Evolutionary conservation across 495 filamentous ascomycete genomes (phyloP), one percentile per base, ranked within the genome.

Genomic region (Pseudotulostoma volvatum): DNA sequence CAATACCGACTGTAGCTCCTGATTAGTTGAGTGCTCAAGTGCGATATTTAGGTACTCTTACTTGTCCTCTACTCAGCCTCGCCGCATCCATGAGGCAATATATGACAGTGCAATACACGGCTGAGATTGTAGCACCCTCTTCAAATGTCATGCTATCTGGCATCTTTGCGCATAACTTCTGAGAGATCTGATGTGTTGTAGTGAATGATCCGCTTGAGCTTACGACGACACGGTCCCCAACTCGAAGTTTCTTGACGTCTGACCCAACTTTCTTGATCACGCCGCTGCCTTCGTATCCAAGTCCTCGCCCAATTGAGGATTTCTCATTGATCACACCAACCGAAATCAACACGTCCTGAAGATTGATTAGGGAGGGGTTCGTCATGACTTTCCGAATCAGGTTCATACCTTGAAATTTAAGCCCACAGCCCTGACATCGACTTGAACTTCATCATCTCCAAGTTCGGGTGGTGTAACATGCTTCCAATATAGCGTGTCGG

Each of bases 171-270:
- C 56, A 53, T 30, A 35, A 46, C 20, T 36, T 41, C 25, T 36
- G 50, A 18, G 42, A 36, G 9, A 49, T 21, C 8, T 40, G 31
- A 2, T 46, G 16, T 7, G 31, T 35, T 4, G 56, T 59, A 0
- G 38, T 56, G 34, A 63, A 62, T 2, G 38, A 41, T n/a, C 60
- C 55, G 7, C 45, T 44, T 4, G 46, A 47, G 3, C 62, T 32
- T 30, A 63, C 32, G 2, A 51, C 52, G 4, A 71, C 67, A 0
- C 67, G 53, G 16, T 69, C 56, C 1, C 70, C 70, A 3, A 49
- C 39, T 9, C 49, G 40, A 11, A 57, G 43, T 11, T 40, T 7
- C 14, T 44, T 48, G 4, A 61, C 55, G 0, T 36, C 34, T 1
- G 43, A 34, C 0, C 55, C 58, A 9, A 61, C 42, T 4, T 48